Base-by-base conservation (phyloP, 202 grass and related monocot genomes). In the Sporobolus alterniflorus region DNA sequence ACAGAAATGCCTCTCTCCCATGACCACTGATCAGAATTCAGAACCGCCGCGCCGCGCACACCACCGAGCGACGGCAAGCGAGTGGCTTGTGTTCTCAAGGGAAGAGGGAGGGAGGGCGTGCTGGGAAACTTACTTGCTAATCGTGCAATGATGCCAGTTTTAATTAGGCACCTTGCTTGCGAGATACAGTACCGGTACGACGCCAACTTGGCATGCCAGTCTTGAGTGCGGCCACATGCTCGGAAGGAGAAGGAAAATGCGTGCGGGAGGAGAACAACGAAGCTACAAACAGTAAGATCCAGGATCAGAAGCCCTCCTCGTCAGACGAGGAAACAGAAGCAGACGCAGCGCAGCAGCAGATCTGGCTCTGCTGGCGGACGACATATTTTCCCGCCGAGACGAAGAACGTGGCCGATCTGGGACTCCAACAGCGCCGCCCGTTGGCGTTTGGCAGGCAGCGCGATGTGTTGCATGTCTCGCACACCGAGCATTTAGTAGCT, bases 1-100 rank as follows among this genome's bases (percentile, higher is more conserved):
- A 83, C 68, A 86, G 30, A 82, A 67, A 60, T n/a, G n/a, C n/a
- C n/a, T n/a, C n/a, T n/a, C n/a, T n/a, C n/a, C 1, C 31, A 63
- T 9, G 12, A 24, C 22, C 20, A 55, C 21, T 11, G 54, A 25
- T 57, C 22, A 11, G 20, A 42, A 44, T 42, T 30, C 28, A 49
- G 20, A 42, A 44, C 42, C 75, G 18, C 44, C 47, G 7, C 40
- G 77, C 49, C 64, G 30, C 69, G 69, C 44, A 34, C 44, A 5
- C 28, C 30, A 3, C 18, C 7, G 3, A 14, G n/a, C 8, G 30
- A 6, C 28, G 16, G 42, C 7, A 11, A 18, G 26, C n/a, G n/a
- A n/a, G n/a, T n/a, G n/a, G 47, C 18, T 52, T 22, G 13, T 25
- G n/a, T 82, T 41, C 18, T 3, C 24, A 16, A 63, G 15, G 14